Conservation (phyloP, 768 basidiomycete species). For the Cantharellus anzutake region DNA sequence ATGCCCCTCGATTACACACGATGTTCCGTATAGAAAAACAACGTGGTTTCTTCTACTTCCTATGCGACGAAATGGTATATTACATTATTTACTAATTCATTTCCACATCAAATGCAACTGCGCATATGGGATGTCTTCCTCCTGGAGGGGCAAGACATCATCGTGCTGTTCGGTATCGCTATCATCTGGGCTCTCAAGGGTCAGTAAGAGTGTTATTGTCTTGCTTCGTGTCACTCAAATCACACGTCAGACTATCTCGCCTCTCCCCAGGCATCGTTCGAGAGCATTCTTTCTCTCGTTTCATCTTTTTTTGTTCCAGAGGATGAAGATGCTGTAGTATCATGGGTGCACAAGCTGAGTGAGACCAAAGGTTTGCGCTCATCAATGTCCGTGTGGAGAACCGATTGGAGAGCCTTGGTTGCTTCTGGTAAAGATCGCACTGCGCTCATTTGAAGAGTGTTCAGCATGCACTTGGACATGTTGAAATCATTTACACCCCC, state of each 20-base stretch:
- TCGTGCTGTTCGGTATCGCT: conserved; percentile 67
- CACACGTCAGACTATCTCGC: conserved; percentile 55
- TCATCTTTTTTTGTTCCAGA: conserved; percentile 93
- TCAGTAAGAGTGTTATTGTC: conserved; percentile 18
- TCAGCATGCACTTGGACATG: no score
- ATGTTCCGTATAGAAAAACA: conserved; percentile 30
- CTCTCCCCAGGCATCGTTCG: conserved; percentile 59
- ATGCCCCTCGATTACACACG: not conserved
- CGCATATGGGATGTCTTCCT: conserved; percentile 90
- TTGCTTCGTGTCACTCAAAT: not conserved
- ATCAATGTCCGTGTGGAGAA: conserved; percentile 58
- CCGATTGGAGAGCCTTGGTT: conserved; percentile 48
- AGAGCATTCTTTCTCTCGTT: conserved; percentile 75
- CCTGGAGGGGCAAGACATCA: conserved; percentile 76
- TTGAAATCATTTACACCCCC: no score
- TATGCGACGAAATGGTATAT: conserved; percentile 99
- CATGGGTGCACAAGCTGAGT: conserved; percentile 54
- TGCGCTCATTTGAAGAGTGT: conserved; percentile 15
- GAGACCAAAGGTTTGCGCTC: conserved; percentile 44
- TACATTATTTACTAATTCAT: conserved; percentile 86
- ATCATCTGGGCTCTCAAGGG: conserved; percentile 86
- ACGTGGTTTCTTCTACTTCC: conserved; percentile 81
- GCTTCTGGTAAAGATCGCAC: conserved; percentile 16
- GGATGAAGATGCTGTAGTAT: conserved; percentile 62
- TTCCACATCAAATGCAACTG: conserved; percentile 88